Evolutionary conservation across 2,329 filamentous ascomycete genomes (phyloP).

Genomic region (Cladosporium sp.): DNA sequence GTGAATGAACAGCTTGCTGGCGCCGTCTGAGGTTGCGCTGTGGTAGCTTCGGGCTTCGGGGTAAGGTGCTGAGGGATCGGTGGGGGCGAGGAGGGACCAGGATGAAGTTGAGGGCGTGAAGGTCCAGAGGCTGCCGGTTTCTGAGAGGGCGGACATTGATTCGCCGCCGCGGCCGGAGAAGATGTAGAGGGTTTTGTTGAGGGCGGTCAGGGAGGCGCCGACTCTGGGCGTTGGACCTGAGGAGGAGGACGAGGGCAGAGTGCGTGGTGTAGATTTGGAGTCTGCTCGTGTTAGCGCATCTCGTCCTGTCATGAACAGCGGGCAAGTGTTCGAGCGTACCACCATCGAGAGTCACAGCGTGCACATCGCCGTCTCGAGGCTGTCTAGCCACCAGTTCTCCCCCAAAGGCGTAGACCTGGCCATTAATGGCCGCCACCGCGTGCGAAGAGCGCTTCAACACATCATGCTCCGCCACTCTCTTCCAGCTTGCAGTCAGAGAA

Average conservation of each 20-base stretch:
- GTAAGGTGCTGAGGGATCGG: conserved; percentile 46
- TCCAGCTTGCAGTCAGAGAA: conserved; percentile 38
- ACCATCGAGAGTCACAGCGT: conserved; percentile 50
- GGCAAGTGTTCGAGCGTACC: neutral
- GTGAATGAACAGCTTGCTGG: conserved; percentile 72
- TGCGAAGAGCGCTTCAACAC: conserved; percentile 72
- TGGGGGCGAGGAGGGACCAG: conserved; percentile 67
- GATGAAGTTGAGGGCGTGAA: conserved; percentile 64
- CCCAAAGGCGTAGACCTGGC: conserved; percentile 71
- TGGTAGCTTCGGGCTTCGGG: conserved; percentile 74
- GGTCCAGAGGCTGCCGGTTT: conserved; percentile 73
- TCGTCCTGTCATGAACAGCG: neutral
- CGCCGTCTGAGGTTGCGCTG: conserved; percentile 63
- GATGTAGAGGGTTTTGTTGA: conserved; percentile 71
- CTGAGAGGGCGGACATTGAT: conserved; percentile 70
- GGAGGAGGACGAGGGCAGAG: conserved; percentile 1
- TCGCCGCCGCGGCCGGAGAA: conserved; percentile 76
- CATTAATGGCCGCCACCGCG: conserved; percentile 52
- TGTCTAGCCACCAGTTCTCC: conserved; percentile 68
- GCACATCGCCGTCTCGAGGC: conserved; percentile 72
- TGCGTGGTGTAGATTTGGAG: conserved; percentile 18
- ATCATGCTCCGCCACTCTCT: conserved; percentile 36
- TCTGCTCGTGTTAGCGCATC: conserved; percentile 6
- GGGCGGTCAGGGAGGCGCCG: conserved; percentile 69
- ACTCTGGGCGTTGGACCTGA: conserved; percentile 66